Evolutionary conservation across 1,284 basidiomycete species (phyloP).

Genomic region (Papiliotrema terrestris): DNA sequence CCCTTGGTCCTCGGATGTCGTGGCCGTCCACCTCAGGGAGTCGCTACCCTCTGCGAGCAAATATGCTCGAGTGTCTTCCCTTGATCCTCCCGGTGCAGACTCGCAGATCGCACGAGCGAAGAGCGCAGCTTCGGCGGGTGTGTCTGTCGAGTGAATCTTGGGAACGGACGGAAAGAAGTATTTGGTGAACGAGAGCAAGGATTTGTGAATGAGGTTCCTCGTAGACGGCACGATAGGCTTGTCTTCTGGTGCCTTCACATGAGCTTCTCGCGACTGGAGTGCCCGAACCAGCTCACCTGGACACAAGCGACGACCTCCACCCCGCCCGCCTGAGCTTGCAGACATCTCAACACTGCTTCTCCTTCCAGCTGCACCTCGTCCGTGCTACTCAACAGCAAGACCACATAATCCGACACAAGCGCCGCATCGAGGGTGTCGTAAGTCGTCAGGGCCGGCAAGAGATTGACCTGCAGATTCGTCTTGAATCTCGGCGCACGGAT

Average conservation of each 20-base stretch:
- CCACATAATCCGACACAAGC: slow-evolving; percentile 85
- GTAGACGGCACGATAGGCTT: slow-evolving; percentile 57
- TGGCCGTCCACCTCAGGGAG: slow-evolving; percentile 57
- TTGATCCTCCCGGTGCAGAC: slow-evolving; percentile 58
- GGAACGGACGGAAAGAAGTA: slow-evolving; percentile 90
- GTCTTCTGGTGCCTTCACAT: slow-evolving; percentile 33
- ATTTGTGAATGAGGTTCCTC: slow-evolving; percentile 65
- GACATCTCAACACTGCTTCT: slow-evolving; percentile 81
- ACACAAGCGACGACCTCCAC: slow-evolving; percentile 58
- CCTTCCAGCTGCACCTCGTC: slow-evolving; percentile 83
- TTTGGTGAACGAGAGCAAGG: slow-evolving; percentile 83
- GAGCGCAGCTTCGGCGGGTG: slow-evolving; percentile 64
- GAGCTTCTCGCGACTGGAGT: neutral
- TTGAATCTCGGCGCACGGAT: slow-evolving; percentile 82
- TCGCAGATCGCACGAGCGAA: slow-evolving; percentile 73
- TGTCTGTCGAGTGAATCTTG: slow-evolving; percentile 52
- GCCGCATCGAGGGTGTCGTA: slow-evolving; percentile 82
- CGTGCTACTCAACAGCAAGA: slow-evolving; percentile 75
- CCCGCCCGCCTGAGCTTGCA: slow-evolving; percentile 71
- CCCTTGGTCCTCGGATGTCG: slow-evolving; percentile 43
- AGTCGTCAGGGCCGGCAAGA: slow-evolving; percentile 64
- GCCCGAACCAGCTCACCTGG: slow-evolving; percentile 44
- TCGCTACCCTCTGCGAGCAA: slow-evolving; percentile 65
- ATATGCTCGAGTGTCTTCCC: slow-evolving; percentile 74
- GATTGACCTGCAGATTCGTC: slow-evolving; percentile 80